These are phyloP conservation scores for Isoetes taiwanensis DNA, from an alignment of 75 land plant species.

Conservation along the genomic window DNA sequence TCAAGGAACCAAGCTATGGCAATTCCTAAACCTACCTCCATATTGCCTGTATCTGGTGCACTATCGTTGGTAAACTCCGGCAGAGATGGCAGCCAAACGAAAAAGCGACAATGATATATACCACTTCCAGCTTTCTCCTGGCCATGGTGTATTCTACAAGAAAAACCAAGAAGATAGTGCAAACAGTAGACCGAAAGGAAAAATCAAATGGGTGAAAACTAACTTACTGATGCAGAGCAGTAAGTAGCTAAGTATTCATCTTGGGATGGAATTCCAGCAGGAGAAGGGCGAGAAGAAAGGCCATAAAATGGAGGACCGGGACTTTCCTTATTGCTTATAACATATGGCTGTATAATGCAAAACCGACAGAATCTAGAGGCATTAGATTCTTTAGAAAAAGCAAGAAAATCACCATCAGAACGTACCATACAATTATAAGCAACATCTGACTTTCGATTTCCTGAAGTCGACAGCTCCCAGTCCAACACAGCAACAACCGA, in stretches of 20 bases:
- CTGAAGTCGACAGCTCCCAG: slow-evolving; percentile 94
- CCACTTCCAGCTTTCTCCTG: slow-evolving; percentile 67
- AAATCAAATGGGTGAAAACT: too few species aligned
- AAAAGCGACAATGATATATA: slow-evolving; percentile 76
- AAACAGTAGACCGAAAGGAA: too few species aligned
- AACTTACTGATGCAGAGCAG: slow-evolving; percentile 72
- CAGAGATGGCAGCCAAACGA: slow-evolving; percentile 72
- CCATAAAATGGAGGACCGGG: slow-evolving; percentile 30
- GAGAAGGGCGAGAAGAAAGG: slow-evolving; percentile 31
- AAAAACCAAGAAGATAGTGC: too few species aligned
- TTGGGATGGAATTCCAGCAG: slow-evolving; percentile 74
- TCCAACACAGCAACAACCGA: slow-evolving; percentile 92
- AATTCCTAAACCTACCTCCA: slow-evolving; percentile 87
- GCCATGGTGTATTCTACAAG: slow-evolving; percentile 72
- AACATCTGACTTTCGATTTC: slow-evolving; percentile 96
- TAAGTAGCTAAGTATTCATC: slow-evolving; percentile 62
- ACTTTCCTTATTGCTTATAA: slow-evolving; percentile 24
- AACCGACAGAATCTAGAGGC: too few species aligned
- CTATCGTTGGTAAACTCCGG: slow-evolving; percentile 68
- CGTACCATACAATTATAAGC: slow-evolving; percentile 88
- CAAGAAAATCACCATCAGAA: too few species aligned
- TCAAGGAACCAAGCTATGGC: too few species aligned
- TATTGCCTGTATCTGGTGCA: slow-evolving; percentile 96
- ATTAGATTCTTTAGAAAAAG: too few species aligned
- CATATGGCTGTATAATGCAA: slow-evolving; percentile 69